Percentiles rank a stretch among this genome's conserved stretches.
Conservation (phyloP, 768 basidiomycete species). For the Termitomyces sp. region DNA sequence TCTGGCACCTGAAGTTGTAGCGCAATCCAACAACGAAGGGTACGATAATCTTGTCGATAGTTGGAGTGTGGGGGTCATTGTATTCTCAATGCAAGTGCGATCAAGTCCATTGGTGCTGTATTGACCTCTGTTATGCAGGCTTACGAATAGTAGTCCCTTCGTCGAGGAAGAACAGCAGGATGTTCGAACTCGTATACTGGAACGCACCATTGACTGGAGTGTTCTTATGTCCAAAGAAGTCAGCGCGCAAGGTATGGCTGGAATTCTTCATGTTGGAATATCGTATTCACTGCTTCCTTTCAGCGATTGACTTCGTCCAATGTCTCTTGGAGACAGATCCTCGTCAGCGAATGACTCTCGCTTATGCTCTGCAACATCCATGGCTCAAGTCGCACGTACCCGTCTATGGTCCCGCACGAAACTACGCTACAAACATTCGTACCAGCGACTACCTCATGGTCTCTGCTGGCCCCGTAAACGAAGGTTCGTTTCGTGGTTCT, state of each 20-base stretch:
- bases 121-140: constrained; percentile 34
- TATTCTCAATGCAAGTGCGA: constrained; percentile 72
- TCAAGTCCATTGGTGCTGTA: not conserved
- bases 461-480: constrained; percentile 9
- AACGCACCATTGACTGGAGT: constrained; percentile 60
- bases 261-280: not conserved
- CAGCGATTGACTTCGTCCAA: constrained; percentile 64
- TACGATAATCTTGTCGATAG: constrained; percentile 91
- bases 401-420: constrained; percentile 15
- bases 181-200: constrained; percentile 55
- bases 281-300: not conserved
- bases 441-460: constrained; percentile 21
- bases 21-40: constrained; percentile 56
- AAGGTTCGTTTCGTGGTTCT: constrained; percentile 11
- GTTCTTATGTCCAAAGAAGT: constrained; percentile 35
- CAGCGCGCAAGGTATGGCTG: constrained; percentile 41
- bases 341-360: constrained; percentile 61
- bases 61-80: constrained; percentile 94
- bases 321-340: constrained; percentile 65
- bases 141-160: constrained; percentile 77
- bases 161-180: constrained; percentile 65
- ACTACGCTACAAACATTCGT: constrained; percentile 1
- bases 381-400: constrained; percentile 56
- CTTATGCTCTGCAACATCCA: constrained; percentile 62
- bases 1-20: constrained; percentile 89